Base-by-base conservation (phyloP, 176 grass and related monocot species). In the Miscanthus lutarioriparius region DNA sequence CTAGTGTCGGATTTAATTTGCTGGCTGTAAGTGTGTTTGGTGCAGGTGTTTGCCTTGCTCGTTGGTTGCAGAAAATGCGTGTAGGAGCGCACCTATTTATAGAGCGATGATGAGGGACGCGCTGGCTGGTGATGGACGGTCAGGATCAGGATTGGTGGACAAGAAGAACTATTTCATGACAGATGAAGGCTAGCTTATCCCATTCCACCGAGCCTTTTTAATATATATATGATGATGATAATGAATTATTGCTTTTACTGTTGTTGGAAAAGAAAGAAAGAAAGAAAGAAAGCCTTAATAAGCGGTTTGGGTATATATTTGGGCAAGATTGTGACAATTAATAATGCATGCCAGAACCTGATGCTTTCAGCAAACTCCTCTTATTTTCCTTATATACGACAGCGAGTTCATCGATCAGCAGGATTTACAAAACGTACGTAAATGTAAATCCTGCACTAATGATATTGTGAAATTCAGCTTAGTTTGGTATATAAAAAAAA, bases 41-140 rank as follows among this genome's bases (percentile, higher is more conserved):
- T 17, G 47, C 47, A 49, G 47, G 47, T 17, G 4, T 1, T 17
- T 64, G 70, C 32, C 23, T 22, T 41, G 61, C 9, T 80, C 20
- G 49, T 76, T 49, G 23, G 22, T 35, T 59, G 56, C 15, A 22
- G 8, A 6, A 35, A 23, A 44, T 15, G 11, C 49, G 54, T 2
- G 19, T 16, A 4, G 43, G 22, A n/a, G 2, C 26, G 36, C 13
- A 10, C 5, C 16, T 62, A 89, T 89, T 85, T 89, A 89, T 89
- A 89, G 76, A 7, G 4, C 19, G 25, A 7, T 1, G 43, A 13
- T 0, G 13, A 83, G 43, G 41, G 11, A 23, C 12, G 38, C 43
- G 43, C 11, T 32, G 12, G 48, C 32, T 12, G 5, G 22, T 15
- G 16, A 58, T 23, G 69, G 27, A 70, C 72, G 72, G 79, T n/a